Evolutionary conservation across 768 basidiomycete species (phyloP), one percentile per base, ranked within the genome.

Genomic region (Rhodotorula graminis): DNA sequence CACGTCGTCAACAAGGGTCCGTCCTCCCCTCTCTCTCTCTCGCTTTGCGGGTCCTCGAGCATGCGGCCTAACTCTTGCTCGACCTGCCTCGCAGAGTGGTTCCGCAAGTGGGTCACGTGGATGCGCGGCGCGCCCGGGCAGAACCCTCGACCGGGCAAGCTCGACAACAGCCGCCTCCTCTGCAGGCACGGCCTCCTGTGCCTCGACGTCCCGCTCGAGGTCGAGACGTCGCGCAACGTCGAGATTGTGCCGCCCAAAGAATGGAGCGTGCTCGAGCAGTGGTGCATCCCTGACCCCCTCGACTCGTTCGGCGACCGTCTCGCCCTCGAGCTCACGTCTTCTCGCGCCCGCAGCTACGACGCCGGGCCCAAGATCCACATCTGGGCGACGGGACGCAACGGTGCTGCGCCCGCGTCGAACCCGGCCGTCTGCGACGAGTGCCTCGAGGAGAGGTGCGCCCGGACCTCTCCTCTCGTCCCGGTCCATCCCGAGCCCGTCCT

Each of bases 61-160:
- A n/a, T n/a, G n/a, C n/a, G n/a, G n/a, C n/a, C 25, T 25, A 12
- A 23, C 23, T 25, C 50, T 23, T 50, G 55, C n/a, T n/a, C 18
- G 29, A 56, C 5, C 2, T 15, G 0, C 6, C 33, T 9, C 0
- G 5, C 85, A 44, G 82, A 82, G 4, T 93, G 92, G 78, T 80
- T 88, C 61, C 86, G 84, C 37, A 77, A 82, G 52, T 93, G 92
- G 92, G 83, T 84, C 66, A 83, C 84, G 67, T 93, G 92, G 92
- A 78, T 88, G 2, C 14, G 60, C 33, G 65, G 84, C 84, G 64
- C 89, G 89, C 25, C 80, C 83, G 14, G 85, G 86, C 69, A 78
- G 25, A 0, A 82, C 62, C 73, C 82, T 44, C 86, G 90, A 44
- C 91, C 91, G 0, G 84, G 84, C n/a, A 69, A 64, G 11, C 78